A percentile compares a stretch with the other conserved stretches of the same genome.
Evolutionary conservation across 306 rosid species (phyloP).

Genomic region (Arachis stenosperma): DNA sequence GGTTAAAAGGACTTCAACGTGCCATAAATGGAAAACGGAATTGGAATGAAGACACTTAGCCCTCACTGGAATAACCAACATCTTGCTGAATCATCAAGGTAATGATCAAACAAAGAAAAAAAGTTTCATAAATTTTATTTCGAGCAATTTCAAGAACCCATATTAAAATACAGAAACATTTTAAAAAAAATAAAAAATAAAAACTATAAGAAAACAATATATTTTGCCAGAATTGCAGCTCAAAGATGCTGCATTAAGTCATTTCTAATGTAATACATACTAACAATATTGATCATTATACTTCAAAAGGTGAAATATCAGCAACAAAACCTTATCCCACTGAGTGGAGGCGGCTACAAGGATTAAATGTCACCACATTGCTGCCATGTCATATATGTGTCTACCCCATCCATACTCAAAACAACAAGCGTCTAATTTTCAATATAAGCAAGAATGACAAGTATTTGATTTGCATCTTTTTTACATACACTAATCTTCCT

Average conservation of each 20-base stretch:
- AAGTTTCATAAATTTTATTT: conserved; percentile 5
- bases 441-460: background rate
- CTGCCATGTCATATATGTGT: no score
- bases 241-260: background rate
- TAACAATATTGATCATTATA: background rate
- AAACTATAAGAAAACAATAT: background rate
- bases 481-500: conserved; percentile 13
- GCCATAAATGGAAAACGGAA: conserved; percentile 28
- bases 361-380: background rate
- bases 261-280: background rate
- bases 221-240: background rate
- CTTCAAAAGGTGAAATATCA: background rate
- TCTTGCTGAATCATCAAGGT: background rate
- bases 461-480: background rate
- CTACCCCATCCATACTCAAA: background rate
- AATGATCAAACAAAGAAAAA: background rate
- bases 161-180: conserved; percentile 9
- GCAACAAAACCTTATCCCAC: no score
- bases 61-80: conserved; percentile 22
- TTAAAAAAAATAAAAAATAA: background rate
- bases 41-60: conserved; percentile 7
- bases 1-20: conserved; percentile 32
- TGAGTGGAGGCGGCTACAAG: background rate
- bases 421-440: background rate
- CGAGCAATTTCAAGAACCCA: background rate